Conservation (phyloP, 2,329 filamentous ascomycete species). For the Lasiodiplodia hormozganensis region DNA sequence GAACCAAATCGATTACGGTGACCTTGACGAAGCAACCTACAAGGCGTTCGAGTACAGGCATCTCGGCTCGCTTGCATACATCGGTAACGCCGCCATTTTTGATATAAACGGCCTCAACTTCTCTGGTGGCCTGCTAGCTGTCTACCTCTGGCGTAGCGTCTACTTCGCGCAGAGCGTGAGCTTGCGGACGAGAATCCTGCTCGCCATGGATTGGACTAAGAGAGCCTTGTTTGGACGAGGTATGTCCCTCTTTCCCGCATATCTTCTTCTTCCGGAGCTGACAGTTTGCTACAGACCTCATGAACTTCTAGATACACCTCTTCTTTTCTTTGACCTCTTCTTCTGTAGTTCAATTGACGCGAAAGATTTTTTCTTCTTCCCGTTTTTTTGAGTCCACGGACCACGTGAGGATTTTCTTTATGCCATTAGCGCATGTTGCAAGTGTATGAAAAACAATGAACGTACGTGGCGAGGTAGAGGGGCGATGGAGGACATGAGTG, state of each 20-base stretch:
- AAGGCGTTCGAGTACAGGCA: slow-evolving; percentile 95
- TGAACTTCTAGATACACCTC: slow-evolving; percentile 39
- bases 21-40: slow-evolving; percentile 90
- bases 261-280: slow-evolving; percentile 16
- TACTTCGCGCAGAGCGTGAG: slow-evolving; percentile 99
- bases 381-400: background rate
- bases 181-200: slow-evolving; percentile 81
- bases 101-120: slow-evolving; percentile 82
- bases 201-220: slow-evolving; percentile 99
- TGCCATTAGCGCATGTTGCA: background rate
- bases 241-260: slow-evolving; percentile 56
- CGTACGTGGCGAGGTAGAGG: background rate
- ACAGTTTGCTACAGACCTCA: slow-evolving; percentile 37
- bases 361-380: background rate
- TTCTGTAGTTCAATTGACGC: slow-evolving; percentile 1
- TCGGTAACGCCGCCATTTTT: slow-evolving; percentile 96
- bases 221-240: slow-evolving; percentile 93
- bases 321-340: slow-evolving; percentile 1
- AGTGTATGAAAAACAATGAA: background rate
- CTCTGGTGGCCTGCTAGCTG: slow-evolving; percentile 84
- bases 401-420: background rate
- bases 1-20: slow-evolving; percentile 86
- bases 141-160: slow-evolving; percentile 94
- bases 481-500: background rate
- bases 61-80: slow-evolving; percentile 88